Conservation (phyloP, 1,284 basidiomycete species). For the Melanopsichium pennsylvanicum region DNA sequence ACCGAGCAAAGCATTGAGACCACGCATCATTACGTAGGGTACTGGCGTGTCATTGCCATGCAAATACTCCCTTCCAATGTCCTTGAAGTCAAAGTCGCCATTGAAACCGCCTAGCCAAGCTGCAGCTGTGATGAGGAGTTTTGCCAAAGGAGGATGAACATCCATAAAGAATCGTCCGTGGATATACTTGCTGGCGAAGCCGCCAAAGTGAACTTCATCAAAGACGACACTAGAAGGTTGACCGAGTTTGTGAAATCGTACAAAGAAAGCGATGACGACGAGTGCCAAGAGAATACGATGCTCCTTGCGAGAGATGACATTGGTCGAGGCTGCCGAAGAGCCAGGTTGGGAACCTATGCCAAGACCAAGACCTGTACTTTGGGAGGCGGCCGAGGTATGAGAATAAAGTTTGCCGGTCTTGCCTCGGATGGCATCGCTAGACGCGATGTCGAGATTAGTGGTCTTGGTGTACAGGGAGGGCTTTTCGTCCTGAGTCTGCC, state of each 20-base stretch:
- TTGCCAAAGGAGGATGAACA: slow-evolving; percentile 96
- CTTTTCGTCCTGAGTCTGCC: slow-evolving; percentile 27
- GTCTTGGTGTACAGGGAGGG: slow-evolving; percentile 33
- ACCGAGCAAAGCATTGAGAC: slow-evolving; percentile 88
- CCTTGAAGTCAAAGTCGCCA: slow-evolving; percentile 94
- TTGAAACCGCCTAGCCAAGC: slow-evolving; percentile 89
- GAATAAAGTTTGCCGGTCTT: slow-evolving; percentile 35
- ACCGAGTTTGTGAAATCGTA: slow-evolving; percentile 54
- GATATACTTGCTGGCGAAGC: slow-evolving; percentile 82
- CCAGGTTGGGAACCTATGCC: slow-evolving; percentile 43
- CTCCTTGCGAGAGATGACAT: slow-evolving; percentile 19
- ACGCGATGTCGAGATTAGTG: background rate
- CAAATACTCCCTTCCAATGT: slow-evolving; percentile 74
- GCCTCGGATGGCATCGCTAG: slow-evolving; percentile 22
- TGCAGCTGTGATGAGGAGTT: slow-evolving; percentile 89
- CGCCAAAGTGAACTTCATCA: slow-evolving; percentile 65
- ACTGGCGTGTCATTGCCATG: slow-evolving; percentile 69
- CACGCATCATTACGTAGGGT: slow-evolving; percentile 95
- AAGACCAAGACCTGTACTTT: slow-evolving; percentile 42
- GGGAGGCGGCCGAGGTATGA: background rate
- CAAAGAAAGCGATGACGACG: slow-evolving; percentile 38
- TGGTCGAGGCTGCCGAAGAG: slow-evolving; percentile 30
- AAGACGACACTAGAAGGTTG: slow-evolving; percentile 64
- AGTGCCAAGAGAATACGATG: slow-evolving; percentile 39
- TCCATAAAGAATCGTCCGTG: slow-evolving; percentile 90